Base-by-base conservation (phyloP, 176 grass and related monocot genomes). In the Zea luxurians region DNA sequence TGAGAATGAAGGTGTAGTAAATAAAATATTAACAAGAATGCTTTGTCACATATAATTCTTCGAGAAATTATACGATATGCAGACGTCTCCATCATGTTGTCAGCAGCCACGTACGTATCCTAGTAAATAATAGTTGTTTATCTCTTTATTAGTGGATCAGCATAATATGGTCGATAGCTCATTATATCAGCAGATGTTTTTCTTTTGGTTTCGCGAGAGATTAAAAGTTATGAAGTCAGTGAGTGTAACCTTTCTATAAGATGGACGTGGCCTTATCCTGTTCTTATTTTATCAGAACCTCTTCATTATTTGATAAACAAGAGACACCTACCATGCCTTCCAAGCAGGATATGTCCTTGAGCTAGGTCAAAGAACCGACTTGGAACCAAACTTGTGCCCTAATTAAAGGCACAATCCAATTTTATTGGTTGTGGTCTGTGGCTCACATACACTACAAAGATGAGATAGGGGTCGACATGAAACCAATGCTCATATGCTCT, bases 271-370 rank as follows among this genome's bases (percentile, higher is more conserved):
- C 18, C 21, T 61, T 41, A 75, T 61, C 40, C 12, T 13, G 2
- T 10, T 61, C 18, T 46, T 61, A 7, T 15, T 76, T 46, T 58
- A 46, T 46, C 20, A 15, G 57, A 46, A 18, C 21, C 37, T 64
- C 49, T 62, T 11, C 8, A n/a, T n/a, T n/a, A 61, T 76, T 76
- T 10, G 3, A 47, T 76, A 62, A 60, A 47, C 57, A 46, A 61
- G 53, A 35, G 54, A 4, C 15, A 54, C 53, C 41, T 46, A 46
- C 42, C 73, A 63, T 76, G 13, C 13, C 47, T 8, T 17, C 74
- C 27, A 48, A 8, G 12, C 48, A 80, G n/a, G n/a, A n/a, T n/a
- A n/a, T n/a, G n/a, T n/a, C n/a, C n/a, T n/a, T n/a, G n/a, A n/a
- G n/a, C n/a, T n/a, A n/a, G n/a, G n/a, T n/a, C n/a, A n/a, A n/a